phyloP scores from a whole-genome alignment of 1,284 basidiomycete species.

The Papiliotrema laurentii region DNA sequence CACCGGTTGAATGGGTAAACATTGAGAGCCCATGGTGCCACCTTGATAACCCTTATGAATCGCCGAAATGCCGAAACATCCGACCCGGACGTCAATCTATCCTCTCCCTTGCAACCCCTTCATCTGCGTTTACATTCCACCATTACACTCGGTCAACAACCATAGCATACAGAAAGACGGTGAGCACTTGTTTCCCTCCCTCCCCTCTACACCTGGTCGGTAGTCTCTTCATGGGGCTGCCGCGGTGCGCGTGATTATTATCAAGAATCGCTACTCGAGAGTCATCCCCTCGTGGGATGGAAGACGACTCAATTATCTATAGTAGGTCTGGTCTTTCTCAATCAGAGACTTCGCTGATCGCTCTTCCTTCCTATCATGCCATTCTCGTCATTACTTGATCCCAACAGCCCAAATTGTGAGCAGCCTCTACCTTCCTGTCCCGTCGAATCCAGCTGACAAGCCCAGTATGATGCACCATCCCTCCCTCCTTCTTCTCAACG shows the following conservation, averaged over 20 bases:
- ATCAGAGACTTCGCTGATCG: slow-evolving; percentile 5
- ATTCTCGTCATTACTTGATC: slow-evolving; percentile 1
- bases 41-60: too few relatives aligned
- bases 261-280: slow-evolving; percentile 49
- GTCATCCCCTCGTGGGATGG: slow-evolving; percentile 23
- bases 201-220: too few relatives aligned
- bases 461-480: slow-evolving; percentile 23
- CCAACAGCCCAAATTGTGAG: slow-evolving; percentile 40
- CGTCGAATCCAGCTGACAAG: slow-evolving; percentile 6
- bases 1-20: too few relatives aligned
- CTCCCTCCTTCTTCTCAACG: slow-evolving; percentile 1
- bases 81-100: too few relatives aligned
- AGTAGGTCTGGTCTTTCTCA: slow-evolving; percentile 13
- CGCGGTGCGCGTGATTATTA: slow-evolving; percentile 41
- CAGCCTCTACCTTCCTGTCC: background rate
- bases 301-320: slow-evolving; percentile 47
- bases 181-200: too few relatives aligned
- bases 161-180: too few relatives aligned
- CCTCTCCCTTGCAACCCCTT: too few relatives aligned
- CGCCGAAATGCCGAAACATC: too few relatives aligned
- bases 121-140: too few relatives aligned
- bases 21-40: too few relatives aligned
- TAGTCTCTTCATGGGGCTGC: too few relatives aligned
- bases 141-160: too few relatives aligned
- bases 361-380: slow-evolving; percentile 1